Conservation (phyloP, 1,139 yeast species). For the Nakaseomyces sp. region DNA sequence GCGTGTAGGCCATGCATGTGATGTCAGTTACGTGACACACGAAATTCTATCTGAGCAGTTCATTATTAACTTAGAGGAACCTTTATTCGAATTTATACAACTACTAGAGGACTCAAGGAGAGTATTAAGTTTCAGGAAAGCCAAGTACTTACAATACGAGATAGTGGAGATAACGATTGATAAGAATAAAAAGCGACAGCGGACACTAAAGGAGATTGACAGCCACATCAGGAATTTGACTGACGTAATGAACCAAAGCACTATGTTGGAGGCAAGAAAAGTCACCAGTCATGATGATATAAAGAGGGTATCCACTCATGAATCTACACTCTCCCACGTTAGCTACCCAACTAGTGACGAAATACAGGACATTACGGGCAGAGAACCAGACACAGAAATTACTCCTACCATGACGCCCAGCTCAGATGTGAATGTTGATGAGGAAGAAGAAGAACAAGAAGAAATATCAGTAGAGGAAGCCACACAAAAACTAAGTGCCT, state of each 20-base stretch:
- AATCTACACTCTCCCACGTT: neutral
- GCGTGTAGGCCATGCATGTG: constrained; percentile 78
- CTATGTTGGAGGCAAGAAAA: neutral
- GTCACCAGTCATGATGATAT: neutral
- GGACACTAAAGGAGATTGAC: constrained; percentile 26
- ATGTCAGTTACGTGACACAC: constrained; percentile 65
- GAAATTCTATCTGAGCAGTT: constrained; percentile 59
- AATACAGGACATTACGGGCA: neutral
- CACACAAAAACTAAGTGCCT: constrained; percentile 4
- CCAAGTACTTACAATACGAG: constrained; percentile 60
- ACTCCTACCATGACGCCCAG: neutral
- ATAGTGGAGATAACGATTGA: constrained; percentile 37
- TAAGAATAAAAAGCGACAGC: constrained; percentile 26
- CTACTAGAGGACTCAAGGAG: constrained; percentile 60
- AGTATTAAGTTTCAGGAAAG: constrained; percentile 59
- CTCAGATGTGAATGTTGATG: neutral
- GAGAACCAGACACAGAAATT: neutral
- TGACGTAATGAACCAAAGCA: constrained; percentile 3
- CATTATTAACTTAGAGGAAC: constrained; percentile 68
- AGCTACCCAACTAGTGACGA: neutral
- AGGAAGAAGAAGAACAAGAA: no score
- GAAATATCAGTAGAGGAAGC: neutral
- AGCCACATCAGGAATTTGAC: neutral
- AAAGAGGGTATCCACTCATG: neutral
- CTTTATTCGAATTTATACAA: constrained; percentile 75